Conservation (phyloP, 352 stramenopile species). For the Elongisporangium prolatum region DNA sequence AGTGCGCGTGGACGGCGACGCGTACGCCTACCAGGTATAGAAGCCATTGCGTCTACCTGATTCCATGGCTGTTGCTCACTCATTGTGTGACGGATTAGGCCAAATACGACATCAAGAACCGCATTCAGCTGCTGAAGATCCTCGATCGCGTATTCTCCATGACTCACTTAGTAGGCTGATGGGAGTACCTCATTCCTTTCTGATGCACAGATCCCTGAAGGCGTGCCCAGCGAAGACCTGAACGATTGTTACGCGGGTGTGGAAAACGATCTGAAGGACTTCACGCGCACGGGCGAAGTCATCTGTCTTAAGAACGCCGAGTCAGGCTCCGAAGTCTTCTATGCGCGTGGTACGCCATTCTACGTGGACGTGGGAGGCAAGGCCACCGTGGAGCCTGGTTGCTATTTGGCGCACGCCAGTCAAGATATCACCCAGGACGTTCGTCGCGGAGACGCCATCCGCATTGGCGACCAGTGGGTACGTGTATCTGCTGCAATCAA, state of each 20-base stretch:
- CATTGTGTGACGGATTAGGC: slow-evolving; percentile 35
- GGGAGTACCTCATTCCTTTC: too few species aligned
- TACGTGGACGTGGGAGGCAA: slow-evolving; percentile 72
- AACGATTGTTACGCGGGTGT: slow-evolving; percentile 81
- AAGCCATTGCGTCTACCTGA: neutral
- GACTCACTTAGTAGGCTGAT: neutral
- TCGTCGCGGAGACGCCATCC: slow-evolving; percentile 66
- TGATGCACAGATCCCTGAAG: slow-evolving; percentile 83
- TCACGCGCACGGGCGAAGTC: slow-evolving; percentile 69
- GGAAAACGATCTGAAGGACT: slow-evolving; percentile 71
- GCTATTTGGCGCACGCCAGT: slow-evolving; percentile 56
- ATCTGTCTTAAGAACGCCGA: slow-evolving; percentile 85
- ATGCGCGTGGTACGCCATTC: slow-evolving; percentile 56
- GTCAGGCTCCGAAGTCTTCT: slow-evolving; percentile 75
- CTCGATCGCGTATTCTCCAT: slow-evolving; percentile 53
- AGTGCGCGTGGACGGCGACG: slow-evolving; percentile 64
- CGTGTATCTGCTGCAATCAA: slow-evolving; percentile 75
- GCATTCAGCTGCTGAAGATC: slow-evolving; percentile 68
- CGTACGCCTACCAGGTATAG: slow-evolving; percentile 76
- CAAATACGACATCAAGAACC: slow-evolving; percentile 88
- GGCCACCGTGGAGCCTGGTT: slow-evolving; percentile 67
- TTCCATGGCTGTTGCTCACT: neutral
- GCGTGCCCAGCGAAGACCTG: slow-evolving; percentile 77
- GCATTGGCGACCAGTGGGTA: slow-evolving; percentile 77
- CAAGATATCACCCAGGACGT: slow-evolving; percentile 69